Conservation (phyloP, 306 rosid genomes). For the Quercus ilex region DNA sequence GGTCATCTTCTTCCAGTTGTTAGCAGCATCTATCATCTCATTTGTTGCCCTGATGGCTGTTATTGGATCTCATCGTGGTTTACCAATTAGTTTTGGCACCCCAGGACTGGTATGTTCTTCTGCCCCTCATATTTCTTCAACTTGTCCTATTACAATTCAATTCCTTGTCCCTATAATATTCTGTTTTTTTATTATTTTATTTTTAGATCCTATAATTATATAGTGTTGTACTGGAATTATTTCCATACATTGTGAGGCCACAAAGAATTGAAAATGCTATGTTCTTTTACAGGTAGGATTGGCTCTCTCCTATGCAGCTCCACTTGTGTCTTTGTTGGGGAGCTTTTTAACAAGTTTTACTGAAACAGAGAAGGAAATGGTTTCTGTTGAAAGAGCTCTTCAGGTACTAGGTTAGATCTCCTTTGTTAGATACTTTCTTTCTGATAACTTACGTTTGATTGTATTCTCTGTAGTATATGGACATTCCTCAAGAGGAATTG, state of each 20-base stretch:
- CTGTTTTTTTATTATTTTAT: too few relatives aligned
- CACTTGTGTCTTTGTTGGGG: conserved; percentile 76
- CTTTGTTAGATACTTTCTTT: conserved; percentile 3
- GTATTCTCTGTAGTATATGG: conserved; percentile 61
- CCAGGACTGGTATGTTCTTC: conserved; percentile 81
- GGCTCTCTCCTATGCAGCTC: conserved; percentile 94
- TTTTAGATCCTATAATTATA: neutral
- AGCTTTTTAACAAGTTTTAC: conserved; percentile 87
- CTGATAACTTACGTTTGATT: conserved; percentile 22
- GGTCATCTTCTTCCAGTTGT: conserved; percentile 53
- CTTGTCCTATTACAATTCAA: neutral
- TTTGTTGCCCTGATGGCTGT: conserved; percentile 92
- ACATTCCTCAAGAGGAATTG: conserved; percentile 81
- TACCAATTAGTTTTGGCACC: conserved; percentile 74
- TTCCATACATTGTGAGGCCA: neutral
- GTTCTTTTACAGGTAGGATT: conserved; percentile 68
- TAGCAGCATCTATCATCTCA: conserved; percentile 76
- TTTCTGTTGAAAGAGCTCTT: conserved; percentile 87
- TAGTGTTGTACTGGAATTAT: neutral
- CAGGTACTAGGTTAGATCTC: conserved; percentile 55
- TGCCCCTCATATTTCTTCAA: conserved; percentile 22
- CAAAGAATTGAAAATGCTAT: neutral
- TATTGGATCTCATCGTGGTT: conserved; percentile 62
- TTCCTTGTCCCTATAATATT: neutral
- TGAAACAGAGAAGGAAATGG: conserved; percentile 99